Evolutionary conservation across 2,329 filamentous ascomycete species (phyloP).

Genomic region (Aureobasidium subglaciale): DNA sequence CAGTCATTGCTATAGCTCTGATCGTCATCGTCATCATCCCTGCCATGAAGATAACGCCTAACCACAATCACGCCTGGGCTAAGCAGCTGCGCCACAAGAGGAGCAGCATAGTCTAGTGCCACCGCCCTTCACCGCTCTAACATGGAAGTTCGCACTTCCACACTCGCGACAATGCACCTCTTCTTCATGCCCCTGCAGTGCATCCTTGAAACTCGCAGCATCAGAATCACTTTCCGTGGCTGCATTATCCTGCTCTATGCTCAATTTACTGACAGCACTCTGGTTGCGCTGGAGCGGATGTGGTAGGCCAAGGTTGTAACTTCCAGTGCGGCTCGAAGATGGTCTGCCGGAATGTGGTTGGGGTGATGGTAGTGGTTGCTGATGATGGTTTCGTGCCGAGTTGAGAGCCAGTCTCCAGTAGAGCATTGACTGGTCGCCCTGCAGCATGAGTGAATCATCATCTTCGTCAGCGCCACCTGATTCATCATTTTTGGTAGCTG

Average conservation of each 20-base stretch:
- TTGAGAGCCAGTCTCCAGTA: conserved; percentile 43
- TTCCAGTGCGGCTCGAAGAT: background rate
- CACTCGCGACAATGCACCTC: conserved; percentile 47
- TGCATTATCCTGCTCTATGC: conserved; percentile 39
- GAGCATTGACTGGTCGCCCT: conserved; percentile 45
- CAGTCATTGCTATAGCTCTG: background rate
- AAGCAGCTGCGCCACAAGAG: conserved; percentile 35
- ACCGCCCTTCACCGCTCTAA: conserved; percentile 45
- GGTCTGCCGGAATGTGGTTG: background rate
- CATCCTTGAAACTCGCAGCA: conserved; percentile 40
- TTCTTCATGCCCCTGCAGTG: conserved; percentile 30
- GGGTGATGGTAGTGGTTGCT: background rate
- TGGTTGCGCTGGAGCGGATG: conserved; percentile 30
- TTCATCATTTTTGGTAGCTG: background rate
- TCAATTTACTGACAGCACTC: conserved; percentile 50
- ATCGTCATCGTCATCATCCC: background rate
- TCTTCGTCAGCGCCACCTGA: conserved; percentile 19
- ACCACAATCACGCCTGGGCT: no score
- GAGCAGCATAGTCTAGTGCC: conserved; percentile 56
- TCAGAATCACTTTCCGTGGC: conserved; percentile 34
- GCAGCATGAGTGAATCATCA: conserved; percentile 41
- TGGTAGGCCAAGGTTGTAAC: background rate
- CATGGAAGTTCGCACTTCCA: conserved; percentile 55
- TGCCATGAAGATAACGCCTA: no score
- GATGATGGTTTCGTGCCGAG: conserved; percentile 14